Base-by-base conservation (phyloP, 1,284 basidiomycete species). In the Trichosporon ovoides region DNA sequence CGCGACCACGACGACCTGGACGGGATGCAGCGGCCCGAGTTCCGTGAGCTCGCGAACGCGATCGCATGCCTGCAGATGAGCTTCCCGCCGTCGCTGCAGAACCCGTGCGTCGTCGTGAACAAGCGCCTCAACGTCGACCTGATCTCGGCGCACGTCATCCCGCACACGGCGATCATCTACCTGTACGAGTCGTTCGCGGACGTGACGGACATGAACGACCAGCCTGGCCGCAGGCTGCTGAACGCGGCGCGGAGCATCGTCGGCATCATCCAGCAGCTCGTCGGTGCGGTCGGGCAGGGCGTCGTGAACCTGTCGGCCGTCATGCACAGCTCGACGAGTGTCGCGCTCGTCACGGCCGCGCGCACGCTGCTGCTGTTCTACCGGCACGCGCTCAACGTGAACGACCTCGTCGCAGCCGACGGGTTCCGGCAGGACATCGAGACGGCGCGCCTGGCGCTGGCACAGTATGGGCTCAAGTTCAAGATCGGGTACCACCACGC, bases 121-220 rank as follows among this genome's bases (percentile, higher is more conserved):
- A 59, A 59, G 36, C 56, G 53, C 7, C 61, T 74, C 7, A 71
- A 76, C 31, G 68, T 70, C 19, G 70, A 76, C 40, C 59, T 71
- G 11, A 68, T 76, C 48, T 10, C 16, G 22, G 72, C 74, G 3
- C 73, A 74, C 48, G 62, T 73, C 58, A 24, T 75, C 3, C 75
- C 75, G 6, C 69, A 76, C 50, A 62, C 69, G 33, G 70, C 72
- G 1, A 65, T 67, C 38, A 77, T 77, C 49, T 73, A 68, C 36
- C 66, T 78, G 6, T 74, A 76, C 59, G 77, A 78, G 57, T 67
- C 72, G 9, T 77, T 75, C 48, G 75, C 75, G 1, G 71, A 76
- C 53, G 58, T 77, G 20, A 60, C 64, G 9, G 74, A 76, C 52
- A 62, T 68, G 4, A 63, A 66, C 24, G 74, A 77, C 60, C 65